phyloP scores from a whole-genome alignment of 2,329 filamentous ascomycete genomes.

The Phialemonium atrogriseum region DNA sequence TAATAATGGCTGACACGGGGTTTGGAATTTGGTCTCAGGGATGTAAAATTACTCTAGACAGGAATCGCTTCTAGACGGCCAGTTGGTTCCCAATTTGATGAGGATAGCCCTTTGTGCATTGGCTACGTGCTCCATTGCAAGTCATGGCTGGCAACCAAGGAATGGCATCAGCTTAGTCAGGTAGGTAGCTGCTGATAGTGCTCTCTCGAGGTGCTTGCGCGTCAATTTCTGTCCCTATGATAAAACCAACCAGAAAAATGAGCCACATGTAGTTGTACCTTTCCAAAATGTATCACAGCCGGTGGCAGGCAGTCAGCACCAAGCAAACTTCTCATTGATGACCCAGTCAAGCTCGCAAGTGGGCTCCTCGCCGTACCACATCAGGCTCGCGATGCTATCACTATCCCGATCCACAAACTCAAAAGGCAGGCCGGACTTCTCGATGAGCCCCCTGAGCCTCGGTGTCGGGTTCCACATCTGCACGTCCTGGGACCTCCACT shows the following conservation, averaged over 20 bases:
- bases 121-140: too few species aligned
- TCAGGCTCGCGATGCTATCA: constrained; percentile 62
- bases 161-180: neutral
- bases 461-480: constrained; percentile 77
- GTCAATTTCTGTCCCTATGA: too few species aligned
- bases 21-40: too few species aligned
- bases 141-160: neutral
- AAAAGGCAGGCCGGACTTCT: constrained; percentile 38
- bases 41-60: too few species aligned
- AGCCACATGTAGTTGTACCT: too few species aligned
- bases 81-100: too few species aligned
- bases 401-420: constrained; percentile 47
- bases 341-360: constrained; percentile 58
- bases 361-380: constrained; percentile 56
- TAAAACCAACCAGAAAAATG: too few species aligned
- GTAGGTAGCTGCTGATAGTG: too few species aligned
- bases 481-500: constrained; percentile 63
- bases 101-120: too few species aligned
- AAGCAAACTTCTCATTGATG: constrained; percentile 69
- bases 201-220: too few species aligned
- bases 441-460: constrained; percentile 37
- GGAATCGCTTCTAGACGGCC: too few species aligned
- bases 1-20: too few species aligned
- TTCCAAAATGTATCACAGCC: neutral
- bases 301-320: constrained; percentile 48